Evolutionary conservation across 169 alveolate genomes (phyloP).

Genomic region (Babesia ovata): DNA sequence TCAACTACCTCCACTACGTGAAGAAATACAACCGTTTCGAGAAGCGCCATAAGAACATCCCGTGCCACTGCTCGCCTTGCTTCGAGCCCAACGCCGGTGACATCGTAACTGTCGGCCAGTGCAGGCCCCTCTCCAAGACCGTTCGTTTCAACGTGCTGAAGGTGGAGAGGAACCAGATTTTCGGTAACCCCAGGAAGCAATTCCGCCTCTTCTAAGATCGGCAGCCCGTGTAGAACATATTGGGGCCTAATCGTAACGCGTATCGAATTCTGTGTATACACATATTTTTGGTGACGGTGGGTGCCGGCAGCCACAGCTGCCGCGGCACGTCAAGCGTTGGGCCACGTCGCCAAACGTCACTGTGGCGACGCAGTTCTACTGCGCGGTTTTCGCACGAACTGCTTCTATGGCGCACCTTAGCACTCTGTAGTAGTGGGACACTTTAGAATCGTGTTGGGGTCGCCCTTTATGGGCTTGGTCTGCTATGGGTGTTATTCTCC

Average conservation of each 20-base stretch:
- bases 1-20: slow-evolving; percentile 97
- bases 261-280: not conserved
- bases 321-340: too few species aligned
- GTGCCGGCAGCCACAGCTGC: too few species aligned
- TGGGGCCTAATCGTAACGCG: slow-evolving; percentile 21
- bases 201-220: slow-evolving; percentile 91
- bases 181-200: slow-evolving; percentile 98
- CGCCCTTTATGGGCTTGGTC: not conserved
- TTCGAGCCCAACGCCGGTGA: slow-evolving; percentile 98
- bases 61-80: slow-evolving; percentile 98
- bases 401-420: not conserved
- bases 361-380: not conserved
- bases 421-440: not conserved
- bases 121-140: slow-evolving; percentile 99
- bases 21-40: slow-evolving; percentile 97
- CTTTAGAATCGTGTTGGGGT: not conserved
- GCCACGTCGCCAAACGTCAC: too few species aligned
- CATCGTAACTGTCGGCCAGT: slow-evolving; percentile 98
- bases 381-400: not conserved
- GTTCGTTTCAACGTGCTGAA: slow-evolving; percentile 98
- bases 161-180: slow-evolving; percentile 96
- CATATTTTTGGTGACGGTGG: too few species aligned
- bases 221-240: not conserved
- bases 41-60: slow-evolving; percentile 97
- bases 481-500: not conserved